Evolutionary conservation across 2,329 filamentous ascomycete species (phyloP).

Genomic region (Ceratocystis cacaofunesta): DNA sequence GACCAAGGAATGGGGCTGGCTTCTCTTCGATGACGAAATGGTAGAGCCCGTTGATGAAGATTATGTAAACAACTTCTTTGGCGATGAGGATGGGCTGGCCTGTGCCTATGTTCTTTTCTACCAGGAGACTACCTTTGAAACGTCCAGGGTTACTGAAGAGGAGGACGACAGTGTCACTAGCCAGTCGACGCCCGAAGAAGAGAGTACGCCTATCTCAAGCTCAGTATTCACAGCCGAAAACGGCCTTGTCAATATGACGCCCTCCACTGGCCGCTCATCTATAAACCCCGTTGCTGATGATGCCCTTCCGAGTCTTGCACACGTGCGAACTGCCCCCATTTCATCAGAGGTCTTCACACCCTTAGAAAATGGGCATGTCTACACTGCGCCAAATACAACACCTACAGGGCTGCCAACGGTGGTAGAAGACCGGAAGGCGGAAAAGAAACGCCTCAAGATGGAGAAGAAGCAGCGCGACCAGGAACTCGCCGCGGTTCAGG

Average conservation of each 20-base stretch:
- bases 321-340: slow-evolving; percentile 48
- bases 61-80: slow-evolving; percentile 94
- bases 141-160: slow-evolving; percentile 25
- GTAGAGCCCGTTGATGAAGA: slow-evolving; percentile 95
- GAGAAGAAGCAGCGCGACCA: slow-evolving; percentile 30
- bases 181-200: background rate
- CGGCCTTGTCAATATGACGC: slow-evolving; percentile 24
- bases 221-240: background rate
- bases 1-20: slow-evolving; percentile 87
- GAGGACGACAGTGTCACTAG: slow-evolving; percentile 1
- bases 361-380: background rate
- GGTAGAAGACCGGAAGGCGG: slow-evolving; percentile 30
- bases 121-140: slow-evolving; percentile 67
- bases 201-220: background rate
- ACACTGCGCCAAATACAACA: background rate
- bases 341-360: background rate
- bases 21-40: slow-evolving; percentile 96
- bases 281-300: slow-evolving; percentile 23
- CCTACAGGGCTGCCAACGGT: slow-evolving; percentile 5
- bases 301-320: slow-evolving; percentile 44
- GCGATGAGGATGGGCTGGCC: slow-evolving; percentile 76
- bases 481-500: slow-evolving; percentile 40
- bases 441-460: slow-evolving; percentile 23
- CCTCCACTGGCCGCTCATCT: slow-evolving; percentile 8
- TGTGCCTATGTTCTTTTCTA: slow-evolving; percentile 97